Conservation (phyloP, 805 yeast genomes). For the Ogataea zsoltii region DNA sequence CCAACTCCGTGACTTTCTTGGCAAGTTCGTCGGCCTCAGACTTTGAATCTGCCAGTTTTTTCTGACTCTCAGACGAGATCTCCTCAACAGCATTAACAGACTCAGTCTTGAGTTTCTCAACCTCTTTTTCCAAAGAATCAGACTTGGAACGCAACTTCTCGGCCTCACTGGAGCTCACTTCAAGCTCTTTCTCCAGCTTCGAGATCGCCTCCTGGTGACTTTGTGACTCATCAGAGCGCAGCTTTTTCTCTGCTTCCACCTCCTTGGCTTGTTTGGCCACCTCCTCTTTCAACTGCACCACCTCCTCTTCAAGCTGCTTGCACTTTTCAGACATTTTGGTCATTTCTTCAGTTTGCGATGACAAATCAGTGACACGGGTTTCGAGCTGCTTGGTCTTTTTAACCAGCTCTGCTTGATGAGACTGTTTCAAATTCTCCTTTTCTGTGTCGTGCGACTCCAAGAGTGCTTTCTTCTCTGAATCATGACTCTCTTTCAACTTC, state of each 20-base stretch:
- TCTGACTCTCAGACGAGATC: neutral
- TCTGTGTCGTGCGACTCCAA: slow-evolving; percentile 13
- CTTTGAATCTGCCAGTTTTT: neutral
- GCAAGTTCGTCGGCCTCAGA: no score
- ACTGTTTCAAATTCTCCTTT: slow-evolving; percentile 45
- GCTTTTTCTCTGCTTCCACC: neutral
- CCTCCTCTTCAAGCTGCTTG: slow-evolving; percentile 6
- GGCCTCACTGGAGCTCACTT: neutral
- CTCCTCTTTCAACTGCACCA: neutral
- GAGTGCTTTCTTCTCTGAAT: slow-evolving; percentile 2
- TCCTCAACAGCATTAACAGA: no score
- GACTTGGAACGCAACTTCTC: neutral
- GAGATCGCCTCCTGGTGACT: neutral
- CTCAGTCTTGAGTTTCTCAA: slow-evolving; percentile 2
- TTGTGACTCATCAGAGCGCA: no score
- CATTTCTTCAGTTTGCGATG: neutral
- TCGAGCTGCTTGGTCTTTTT: slow-evolving; percentile 14
- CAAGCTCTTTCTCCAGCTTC: neutral
- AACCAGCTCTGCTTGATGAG: slow-evolving; percentile 12
- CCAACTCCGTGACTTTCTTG: neutral
- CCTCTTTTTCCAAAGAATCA: neutral
- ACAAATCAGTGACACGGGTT: slow-evolving; percentile 8
- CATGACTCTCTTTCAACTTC: slow-evolving; percentile 1
- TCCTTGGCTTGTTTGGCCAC: neutral
- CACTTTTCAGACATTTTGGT: neutral